Conservation (phyloP, 1,284 basidiomycete species). For the Pseudozyma sp. region DNA sequence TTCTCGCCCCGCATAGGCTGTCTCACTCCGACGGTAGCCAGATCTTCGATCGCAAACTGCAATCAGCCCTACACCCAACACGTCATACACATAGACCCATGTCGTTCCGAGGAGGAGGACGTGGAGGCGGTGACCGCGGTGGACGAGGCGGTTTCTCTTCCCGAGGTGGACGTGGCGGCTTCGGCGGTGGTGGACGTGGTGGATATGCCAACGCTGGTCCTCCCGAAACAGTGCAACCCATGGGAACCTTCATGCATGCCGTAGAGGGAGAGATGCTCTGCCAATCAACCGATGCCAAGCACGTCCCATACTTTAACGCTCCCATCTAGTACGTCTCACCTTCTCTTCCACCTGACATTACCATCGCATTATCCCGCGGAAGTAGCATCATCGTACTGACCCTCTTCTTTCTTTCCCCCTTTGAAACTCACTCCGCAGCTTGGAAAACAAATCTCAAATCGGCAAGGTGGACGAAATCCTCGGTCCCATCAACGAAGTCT, state of each 20-base stretch:
- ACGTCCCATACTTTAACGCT: slow-evolving; percentile 96
- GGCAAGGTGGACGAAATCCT: slow-evolving; percentile 97
- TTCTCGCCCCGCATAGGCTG: no score
- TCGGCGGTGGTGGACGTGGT: slow-evolving; percentile 55
- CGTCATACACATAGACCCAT: slow-evolving; percentile 29
- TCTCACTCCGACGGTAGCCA: no score
- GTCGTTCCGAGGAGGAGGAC: slow-evolving; percentile 61
- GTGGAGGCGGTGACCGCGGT: slow-evolving; percentile 51
- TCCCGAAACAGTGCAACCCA: slow-evolving; percentile 66
- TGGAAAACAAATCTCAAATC: slow-evolving; percentile 95
- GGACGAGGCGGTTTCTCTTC: slow-evolving; percentile 61
- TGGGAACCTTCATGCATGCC: slow-evolving; percentile 73
- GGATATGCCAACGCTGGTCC: slow-evolving; percentile 62
- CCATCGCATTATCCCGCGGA: not conserved
- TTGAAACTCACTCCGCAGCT: slow-evolving; percentile 61
- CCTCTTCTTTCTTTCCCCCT: not conserved
- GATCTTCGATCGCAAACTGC: not conserved
- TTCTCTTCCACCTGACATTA: not conserved
- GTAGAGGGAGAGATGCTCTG: slow-evolving; percentile 99
- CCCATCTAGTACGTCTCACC: slow-evolving; percentile 79
- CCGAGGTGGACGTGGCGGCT: slow-evolving; percentile 59
- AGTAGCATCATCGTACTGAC: slow-evolving; percentile 1
- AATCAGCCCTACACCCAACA: not conserved
- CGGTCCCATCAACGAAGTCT: slow-evolving; percentile 98
- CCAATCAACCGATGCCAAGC: slow-evolving; percentile 76